Conservation (phyloP, 169 alveolate genomes). For the Gregarina niphandrodes region DNA sequence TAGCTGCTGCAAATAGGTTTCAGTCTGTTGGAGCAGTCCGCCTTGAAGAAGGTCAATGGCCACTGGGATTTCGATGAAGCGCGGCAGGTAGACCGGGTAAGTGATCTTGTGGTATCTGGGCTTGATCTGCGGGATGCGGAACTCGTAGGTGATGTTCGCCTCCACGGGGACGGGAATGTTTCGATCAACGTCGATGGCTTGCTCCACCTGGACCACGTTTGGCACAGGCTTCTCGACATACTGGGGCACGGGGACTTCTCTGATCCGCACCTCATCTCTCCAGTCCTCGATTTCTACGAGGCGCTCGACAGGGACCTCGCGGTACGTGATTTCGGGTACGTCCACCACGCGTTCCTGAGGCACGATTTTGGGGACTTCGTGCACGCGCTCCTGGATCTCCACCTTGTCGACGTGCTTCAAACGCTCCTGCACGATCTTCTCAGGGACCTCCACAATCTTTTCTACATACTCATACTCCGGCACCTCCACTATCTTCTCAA, state of each 20-base stretch:
- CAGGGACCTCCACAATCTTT: background rate
- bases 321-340: background rate
- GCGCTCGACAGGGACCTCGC: background rate
- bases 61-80: constrained; percentile 1
- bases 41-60: too few species aligned
- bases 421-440: background rate
- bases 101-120: background rate
- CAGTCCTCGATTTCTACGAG: background rate
- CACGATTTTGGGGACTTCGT: background rate
- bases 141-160: background rate
- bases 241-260: background rate
- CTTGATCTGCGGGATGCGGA: background rate
- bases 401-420: background rate
- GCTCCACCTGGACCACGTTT: background rate
- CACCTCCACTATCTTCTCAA: background rate
- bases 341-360: background rate
- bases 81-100: background rate
- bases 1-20: too few species aligned
- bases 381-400: background rate
- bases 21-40: too few species aligned
- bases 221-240: background rate
- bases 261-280: background rate
- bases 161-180: constrained; percentile 1
- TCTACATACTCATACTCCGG: background rate
- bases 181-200: too few species aligned